phyloP scores from a whole-genome alignment of 2,329 filamentous ascomycete species.

The Cladosporium sphaerospermum region DNA sequence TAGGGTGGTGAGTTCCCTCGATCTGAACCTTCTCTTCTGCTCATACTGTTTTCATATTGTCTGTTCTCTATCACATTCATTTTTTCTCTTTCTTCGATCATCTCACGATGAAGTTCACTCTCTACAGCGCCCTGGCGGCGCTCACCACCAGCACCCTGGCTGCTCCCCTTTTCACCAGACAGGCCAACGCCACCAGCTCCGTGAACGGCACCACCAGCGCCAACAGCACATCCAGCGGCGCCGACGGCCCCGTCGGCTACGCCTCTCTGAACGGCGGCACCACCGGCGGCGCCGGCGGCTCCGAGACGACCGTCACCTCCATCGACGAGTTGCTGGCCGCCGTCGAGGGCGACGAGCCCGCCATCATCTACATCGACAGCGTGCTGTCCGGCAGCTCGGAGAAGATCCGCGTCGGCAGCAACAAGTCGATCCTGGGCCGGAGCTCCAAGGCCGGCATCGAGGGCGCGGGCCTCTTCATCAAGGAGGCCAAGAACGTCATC shows the following conservation, averaged over 20 bases:
- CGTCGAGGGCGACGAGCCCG: slow-evolving; percentile 25
- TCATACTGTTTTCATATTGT: neutral
- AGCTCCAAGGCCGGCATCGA: slow-evolving; percentile 38
- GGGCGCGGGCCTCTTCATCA: slow-evolving; percentile 44
- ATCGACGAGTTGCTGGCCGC: slow-evolving; percentile 38
- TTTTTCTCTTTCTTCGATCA: neutral
- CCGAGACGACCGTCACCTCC: slow-evolving; percentile 41
- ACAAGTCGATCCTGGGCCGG: slow-evolving; percentile 49
- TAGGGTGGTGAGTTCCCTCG: neutral
- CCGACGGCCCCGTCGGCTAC: slow-evolving; percentile 21
- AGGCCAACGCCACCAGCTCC: neutral
- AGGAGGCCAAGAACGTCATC: slow-evolving; percentile 48
- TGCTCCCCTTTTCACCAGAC: slow-evolving; percentile 13
- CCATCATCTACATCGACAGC: slow-evolving; percentile 44
- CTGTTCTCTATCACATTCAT: neutral
- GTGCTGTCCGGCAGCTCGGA: slow-evolving; percentile 38
- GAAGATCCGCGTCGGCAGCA: slow-evolving; percentile 39
- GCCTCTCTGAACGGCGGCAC: slow-evolving; percentile 30
- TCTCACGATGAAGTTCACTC: slow-evolving; percentile 1
- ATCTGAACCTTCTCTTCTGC: neutral
- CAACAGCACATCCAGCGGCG: neutral
- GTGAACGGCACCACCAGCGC: neutral
- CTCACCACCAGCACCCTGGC: slow-evolving; percentile 20
- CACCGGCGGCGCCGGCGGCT: slow-evolving; percentile 42
- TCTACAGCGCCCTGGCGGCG: slow-evolving; percentile 21